phyloP scores from a whole-genome alignment of 257 asterid species.

The Thymus quinquecostatus region DNA sequence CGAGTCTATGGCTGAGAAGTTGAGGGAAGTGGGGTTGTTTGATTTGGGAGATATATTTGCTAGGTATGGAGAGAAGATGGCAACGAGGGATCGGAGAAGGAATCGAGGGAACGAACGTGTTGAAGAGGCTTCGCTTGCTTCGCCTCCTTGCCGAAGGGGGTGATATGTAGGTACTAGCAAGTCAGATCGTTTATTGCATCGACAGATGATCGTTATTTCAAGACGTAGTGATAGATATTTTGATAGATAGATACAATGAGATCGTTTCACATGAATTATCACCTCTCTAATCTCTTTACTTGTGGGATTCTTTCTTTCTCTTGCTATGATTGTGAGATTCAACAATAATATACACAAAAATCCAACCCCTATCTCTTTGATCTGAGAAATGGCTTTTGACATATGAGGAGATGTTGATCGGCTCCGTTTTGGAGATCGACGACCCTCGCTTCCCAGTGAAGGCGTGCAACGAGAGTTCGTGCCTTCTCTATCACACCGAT shows the following conservation, averaged over 20 bases:
- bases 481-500: neutral
- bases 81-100: conserved; percentile 87
- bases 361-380: no score
- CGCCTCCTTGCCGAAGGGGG: conserved; percentile 16
- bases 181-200: no score
- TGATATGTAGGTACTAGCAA: neutral
- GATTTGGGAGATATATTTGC: conserved; percentile 85
- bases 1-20: conserved; percentile 67
- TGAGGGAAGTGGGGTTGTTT: conserved; percentile 85
- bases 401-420: neutral
- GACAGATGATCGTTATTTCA: no score
- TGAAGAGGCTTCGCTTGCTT: conserved; percentile 12
- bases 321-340: neutral
- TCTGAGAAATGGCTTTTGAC: neutral
- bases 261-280: neutral
- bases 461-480: neutral
- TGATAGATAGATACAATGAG: no score
- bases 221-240: no score
- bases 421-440: neutral
- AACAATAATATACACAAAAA: no score
- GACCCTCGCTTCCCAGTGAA: conserved; percentile 13
- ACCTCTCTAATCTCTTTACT: neutral
- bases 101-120: conserved; percentile 35
- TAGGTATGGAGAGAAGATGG: conserved; percentile 84
- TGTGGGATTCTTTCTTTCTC: neutral